Conservation (phyloP, 139 green algal species). For the Volvox africanus region DNA sequence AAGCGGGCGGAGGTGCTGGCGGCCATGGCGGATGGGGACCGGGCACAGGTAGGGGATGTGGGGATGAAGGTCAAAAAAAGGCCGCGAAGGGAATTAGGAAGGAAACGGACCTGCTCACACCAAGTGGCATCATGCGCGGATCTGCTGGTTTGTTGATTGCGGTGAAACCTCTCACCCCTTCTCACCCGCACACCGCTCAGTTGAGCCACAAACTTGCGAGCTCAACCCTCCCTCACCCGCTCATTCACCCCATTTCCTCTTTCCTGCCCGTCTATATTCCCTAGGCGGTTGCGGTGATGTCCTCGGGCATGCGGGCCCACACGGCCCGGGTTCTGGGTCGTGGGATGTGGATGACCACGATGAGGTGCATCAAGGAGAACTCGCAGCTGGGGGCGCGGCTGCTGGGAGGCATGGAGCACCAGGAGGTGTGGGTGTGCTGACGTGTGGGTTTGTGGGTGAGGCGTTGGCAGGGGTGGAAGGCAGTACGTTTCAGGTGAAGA, state of each 20-base stretch:
- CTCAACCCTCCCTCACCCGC: not conserved
- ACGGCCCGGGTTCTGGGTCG: slow-evolving; percentile 29
- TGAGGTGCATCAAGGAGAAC: slow-evolving; percentile 44
- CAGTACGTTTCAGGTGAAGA: no score
- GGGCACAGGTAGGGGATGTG: slow-evolving; percentile 35
- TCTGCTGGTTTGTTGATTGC: no score
- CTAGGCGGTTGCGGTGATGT: slow-evolving; percentile 51
- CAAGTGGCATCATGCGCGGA: no score
- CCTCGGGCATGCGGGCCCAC: slow-evolving; percentile 25
- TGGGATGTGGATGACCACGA: slow-evolving; percentile 54
- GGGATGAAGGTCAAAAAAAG: not conserved
- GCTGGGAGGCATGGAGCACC: slow-evolving; percentile 37
- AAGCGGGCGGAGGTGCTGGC: slow-evolving; percentile 43
- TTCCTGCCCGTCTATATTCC: not conserved
- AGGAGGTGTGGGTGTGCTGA: slow-evolving; percentile 7
- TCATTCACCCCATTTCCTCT: not conserved
- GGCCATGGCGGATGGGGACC: slow-evolving; percentile 50
- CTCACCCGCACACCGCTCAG: not conserved
- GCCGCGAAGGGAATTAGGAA: not conserved
- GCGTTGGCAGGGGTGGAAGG: no score
- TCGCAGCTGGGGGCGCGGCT: slow-evolving; percentile 29
- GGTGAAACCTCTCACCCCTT: not conserved
- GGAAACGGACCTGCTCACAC: no score
- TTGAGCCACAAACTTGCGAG: not conserved
- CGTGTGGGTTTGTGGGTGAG: no score